phyloP scores from a whole-genome alignment of 371 early-diverging fungal species.

The Gilbertella persicaria region DNA sequence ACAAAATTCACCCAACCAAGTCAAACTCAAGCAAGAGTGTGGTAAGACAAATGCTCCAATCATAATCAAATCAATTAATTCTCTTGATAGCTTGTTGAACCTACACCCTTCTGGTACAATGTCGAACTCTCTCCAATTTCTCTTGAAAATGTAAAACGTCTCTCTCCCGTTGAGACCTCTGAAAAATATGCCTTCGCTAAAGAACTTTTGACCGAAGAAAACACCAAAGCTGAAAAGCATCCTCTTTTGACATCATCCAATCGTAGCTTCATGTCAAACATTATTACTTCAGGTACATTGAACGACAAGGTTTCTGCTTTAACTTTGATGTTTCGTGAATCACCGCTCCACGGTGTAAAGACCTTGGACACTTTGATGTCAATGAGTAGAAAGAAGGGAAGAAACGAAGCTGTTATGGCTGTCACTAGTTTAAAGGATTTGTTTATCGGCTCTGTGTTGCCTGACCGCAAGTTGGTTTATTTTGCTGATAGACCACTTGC shows the following conservation, averaged over 20 bases:
- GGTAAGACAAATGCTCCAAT: constrained; percentile 4
- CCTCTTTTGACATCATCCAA: constrained; percentile 71
- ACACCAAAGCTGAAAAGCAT: constrained; percentile 63
- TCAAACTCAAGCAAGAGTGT: constrained; percentile 14
- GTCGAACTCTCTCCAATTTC: constrained; percentile 39
- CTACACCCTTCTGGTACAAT: constrained; percentile 58
- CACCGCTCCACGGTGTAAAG: constrained; percentile 83
- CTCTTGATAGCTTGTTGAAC: constrained; percentile 38
- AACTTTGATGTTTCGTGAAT: constrained; percentile 88
- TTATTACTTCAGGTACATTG: constrained; percentile 89
- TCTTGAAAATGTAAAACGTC: constrained; percentile 21
- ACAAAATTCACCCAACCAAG: constrained; percentile 22
- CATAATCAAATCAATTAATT: neutral
- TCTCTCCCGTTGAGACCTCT: constrained; percentile 40
- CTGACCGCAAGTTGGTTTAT: constrained; percentile 85
- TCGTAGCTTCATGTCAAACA: constrained; percentile 81
- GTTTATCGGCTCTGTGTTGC: constrained; percentile 72
- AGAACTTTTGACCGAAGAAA: constrained; percentile 69
- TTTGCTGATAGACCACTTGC: constrained; percentile 86
- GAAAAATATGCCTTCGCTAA: constrained; percentile 62
- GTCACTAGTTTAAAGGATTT: constrained; percentile 91
- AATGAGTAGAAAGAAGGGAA: constrained; percentile 88
- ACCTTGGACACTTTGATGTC: constrained; percentile 80
- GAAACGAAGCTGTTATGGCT: constrained; percentile 85
- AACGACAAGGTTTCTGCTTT: constrained; percentile 93